phyloP scores from a whole-genome alignment of 2,329 filamentous ascomycete genomes.

The Apiospora arundinis region DNA sequence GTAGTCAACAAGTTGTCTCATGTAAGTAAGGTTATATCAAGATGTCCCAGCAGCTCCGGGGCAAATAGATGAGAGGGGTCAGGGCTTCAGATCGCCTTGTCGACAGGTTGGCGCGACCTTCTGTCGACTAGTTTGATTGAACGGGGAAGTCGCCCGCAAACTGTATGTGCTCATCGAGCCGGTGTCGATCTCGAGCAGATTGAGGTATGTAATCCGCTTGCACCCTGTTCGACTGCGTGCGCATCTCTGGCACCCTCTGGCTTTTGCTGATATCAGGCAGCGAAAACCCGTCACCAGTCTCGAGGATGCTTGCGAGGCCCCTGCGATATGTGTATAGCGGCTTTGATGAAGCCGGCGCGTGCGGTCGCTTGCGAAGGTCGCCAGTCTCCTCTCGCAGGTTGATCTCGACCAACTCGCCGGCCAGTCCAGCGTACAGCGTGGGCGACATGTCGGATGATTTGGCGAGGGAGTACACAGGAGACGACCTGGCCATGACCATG shows the following conservation, averaged over 20 bases:
- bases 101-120: too few species aligned
- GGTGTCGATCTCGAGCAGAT: not conserved
- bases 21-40: too few species aligned
- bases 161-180: constrained; percentile 19
- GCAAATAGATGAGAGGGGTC: not conserved
- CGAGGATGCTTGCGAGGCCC: constrained; percentile 34
- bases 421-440: constrained; percentile 57
- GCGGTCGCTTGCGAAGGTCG: not conserved
- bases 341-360: not conserved
- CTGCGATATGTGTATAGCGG: constrained; percentile 28
- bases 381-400: constrained; percentile 36
- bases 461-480: constrained; percentile 53
- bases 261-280: constrained; percentile 36
- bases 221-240: not conserved
- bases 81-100: too few species aligned
- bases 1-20: not conserved
- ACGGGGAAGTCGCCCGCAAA: not conserved
- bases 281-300: constrained; percentile 38
- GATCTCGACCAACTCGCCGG: constrained; percentile 54
- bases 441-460: constrained; percentile 53
- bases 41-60: not conserved
- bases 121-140: not conserved
- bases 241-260: constrained; percentile 28
- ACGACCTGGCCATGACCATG: constrained; percentile 26
- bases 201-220: not conserved